Conservation (phyloP, 352 stramenopile genomes). For the Phytophthora palmivora region DNA sequence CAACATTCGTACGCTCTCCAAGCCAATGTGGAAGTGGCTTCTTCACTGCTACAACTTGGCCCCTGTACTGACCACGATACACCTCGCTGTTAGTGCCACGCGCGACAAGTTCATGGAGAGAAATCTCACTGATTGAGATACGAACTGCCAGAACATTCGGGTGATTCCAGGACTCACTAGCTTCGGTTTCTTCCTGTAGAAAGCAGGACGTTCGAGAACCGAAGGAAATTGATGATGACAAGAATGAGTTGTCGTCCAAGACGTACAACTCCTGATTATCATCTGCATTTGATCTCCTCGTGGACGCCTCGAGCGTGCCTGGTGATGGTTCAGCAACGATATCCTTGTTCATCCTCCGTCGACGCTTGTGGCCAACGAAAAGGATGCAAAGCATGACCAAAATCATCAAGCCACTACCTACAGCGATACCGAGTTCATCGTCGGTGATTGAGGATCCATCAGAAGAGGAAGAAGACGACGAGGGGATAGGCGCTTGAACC, state of each 20-base stretch:
- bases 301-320: conserved; percentile 22
- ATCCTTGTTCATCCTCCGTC: conserved; percentile 24
- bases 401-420: conserved; percentile 29
- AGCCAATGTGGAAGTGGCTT: conserved; percentile 58
- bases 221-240: conserved; percentile 33
- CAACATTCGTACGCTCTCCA: conserved; percentile 41
- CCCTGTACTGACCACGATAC: conserved; percentile 53
- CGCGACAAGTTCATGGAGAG: conserved; percentile 34
- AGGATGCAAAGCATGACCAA: conserved; percentile 29
- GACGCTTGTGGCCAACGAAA: conserved; percentile 29
- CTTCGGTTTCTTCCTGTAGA: conserved; percentile 7
- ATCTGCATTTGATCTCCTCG: conserved; percentile 2
- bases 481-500: conserved; percentile 17
- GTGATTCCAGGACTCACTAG: conserved; percentile 34
- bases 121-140: conserved; percentile 30
- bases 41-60: conserved; percentile 63
- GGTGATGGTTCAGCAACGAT: conserved; percentile 11
- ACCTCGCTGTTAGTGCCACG: conserved; percentile 66
- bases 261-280: conserved; percentile 26
- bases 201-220: conserved; percentile 22
- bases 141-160: conserved; percentile 30
- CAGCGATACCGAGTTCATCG: conserved; percentile 33
- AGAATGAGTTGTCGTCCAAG: conserved; percentile 23
- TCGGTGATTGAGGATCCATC: conserved; percentile 21
- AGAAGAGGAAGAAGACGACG: conserved; percentile 16